Evolutionary conservation across 345 rosid species (phyloP).

Genomic region (Eucalyptus urophylla): DNA sequence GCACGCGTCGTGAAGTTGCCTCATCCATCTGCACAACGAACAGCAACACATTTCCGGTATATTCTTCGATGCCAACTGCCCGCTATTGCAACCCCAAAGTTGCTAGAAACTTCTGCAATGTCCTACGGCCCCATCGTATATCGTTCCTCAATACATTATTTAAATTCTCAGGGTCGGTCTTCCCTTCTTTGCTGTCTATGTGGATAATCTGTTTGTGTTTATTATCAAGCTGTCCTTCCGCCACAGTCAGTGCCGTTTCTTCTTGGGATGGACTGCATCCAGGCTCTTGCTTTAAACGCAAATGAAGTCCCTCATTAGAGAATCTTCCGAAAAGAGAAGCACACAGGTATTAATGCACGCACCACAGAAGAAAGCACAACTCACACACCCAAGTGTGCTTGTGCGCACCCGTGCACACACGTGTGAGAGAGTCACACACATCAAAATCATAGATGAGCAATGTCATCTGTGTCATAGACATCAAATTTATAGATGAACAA

Average conservation of each 20-base stretch:
- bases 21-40: not conserved
- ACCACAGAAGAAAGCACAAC: not conserved
- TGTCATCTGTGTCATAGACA: not conserved
- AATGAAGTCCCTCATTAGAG: constrained; percentile 17
- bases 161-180: not conserved
- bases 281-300: constrained; percentile 17
- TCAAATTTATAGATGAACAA: not conserved
- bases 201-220: not conserved
- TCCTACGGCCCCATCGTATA: constrained; percentile 55
- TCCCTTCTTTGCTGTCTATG: not conserved
- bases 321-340: not conserved
- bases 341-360: not conserved
- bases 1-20: not conserved
- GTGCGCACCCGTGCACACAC: not conserved
- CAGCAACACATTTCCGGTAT: not conserved
- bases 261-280: not conserved
- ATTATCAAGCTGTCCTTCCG: not conserved
- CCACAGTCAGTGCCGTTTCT: not conserved
- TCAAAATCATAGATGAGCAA: not conserved
- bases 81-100: constrained; percentile 9
- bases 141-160: constrained; percentile 22
- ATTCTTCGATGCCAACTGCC: not conserved
- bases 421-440: not conserved
- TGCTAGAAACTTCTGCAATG: constrained; percentile 38
- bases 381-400: not conserved